Base-by-base conservation (phyloP, 2,329 filamentous ascomycete genomes). In the Ophiostoma perfectum region DNA sequence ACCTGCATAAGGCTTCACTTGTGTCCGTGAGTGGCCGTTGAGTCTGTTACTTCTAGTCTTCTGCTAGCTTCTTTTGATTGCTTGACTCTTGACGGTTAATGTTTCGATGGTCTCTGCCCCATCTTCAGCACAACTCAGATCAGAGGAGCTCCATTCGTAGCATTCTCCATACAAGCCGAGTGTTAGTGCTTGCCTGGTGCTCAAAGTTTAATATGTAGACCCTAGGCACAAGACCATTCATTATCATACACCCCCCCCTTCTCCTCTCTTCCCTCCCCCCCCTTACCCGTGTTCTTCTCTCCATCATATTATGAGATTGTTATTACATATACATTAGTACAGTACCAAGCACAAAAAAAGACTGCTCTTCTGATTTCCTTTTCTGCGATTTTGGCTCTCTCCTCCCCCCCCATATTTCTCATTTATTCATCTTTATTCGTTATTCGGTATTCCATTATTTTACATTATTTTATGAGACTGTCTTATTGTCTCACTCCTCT, bases 61-160 rank as follows among this genome's bases (percentile, higher is more conserved):
- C 49, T 55, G 49, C 11, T 18, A 4, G 8, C 3, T 45, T 63
- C 18, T 67, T 38, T 66, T 45, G 47, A 39, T 60, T 65, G 38
- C 18, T 66, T 52, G 7, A 27, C 55, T 70, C 42, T 65, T 65
- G 39, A 42, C 41, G 39, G 18, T 62, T 69, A 58, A 41, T 69
- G 47, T 45, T 45, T 18, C 41, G 18, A 55, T 52, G 14, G 7
- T 41, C 9, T 55, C 38, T 62, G 49, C 49, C 49, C 47, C 49
- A 27, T 55, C 47, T 27, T 27, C 27, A 27, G 27, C 27, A 27
- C 49, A 55, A 55, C 49, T 55, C 27, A 27, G 27, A 27, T 27
- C 27, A 27, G 27, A 27, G 27, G 27, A 27, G 27, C 58, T 44
- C 12, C 60, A 27, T 5, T 52, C 49, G 5, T 36, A 7, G 18